These are phyloP conservation scores for Dendrobium catenatum DNA, from an alignment of 106 monocot genomes.

Conservation along the genomic window DNA sequence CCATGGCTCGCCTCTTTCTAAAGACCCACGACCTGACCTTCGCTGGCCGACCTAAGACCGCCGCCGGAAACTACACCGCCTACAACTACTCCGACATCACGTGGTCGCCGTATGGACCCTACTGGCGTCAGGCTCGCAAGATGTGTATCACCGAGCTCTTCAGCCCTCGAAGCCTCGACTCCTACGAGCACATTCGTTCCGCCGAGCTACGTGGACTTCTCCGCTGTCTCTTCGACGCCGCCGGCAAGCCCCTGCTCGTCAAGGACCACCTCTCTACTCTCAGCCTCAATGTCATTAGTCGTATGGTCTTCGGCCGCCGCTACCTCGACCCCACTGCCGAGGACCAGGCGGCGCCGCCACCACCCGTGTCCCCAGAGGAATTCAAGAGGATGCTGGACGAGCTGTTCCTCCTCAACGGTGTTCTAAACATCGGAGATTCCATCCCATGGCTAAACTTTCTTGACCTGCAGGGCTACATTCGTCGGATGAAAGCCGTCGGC, in stretches of 20 bases:
- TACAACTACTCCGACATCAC: conserved; percentile 35
- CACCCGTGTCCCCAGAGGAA: conserved; percentile 44
- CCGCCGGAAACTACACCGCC: conserved; percentile 41
- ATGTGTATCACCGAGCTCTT: conserved; percentile 41
- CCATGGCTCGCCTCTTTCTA: conserved; percentile 16
- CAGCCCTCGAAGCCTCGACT: conserved; percentile 20
- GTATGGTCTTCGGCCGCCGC: conserved; percentile 78
- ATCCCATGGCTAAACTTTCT: conserved; percentile 52
- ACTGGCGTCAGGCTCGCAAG: conserved; percentile 46
- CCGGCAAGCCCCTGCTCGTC: conserved; percentile 3
- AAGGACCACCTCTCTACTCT: conserved; percentile 49
- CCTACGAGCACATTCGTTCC: conserved; percentile 27
- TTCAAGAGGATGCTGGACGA: conserved; percentile 83
- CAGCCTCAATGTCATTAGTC: conserved; percentile 50
- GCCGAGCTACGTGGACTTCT: conserved; percentile 35
- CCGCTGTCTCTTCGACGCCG: conserved; percentile 7
- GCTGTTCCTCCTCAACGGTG: conserved; percentile 64
- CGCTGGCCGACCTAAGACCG: conserved; percentile 33
- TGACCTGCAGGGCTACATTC: conserved; percentile 66
- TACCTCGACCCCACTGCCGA: conserved; percentile 26
- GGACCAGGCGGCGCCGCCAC: conserved; percentile 5
- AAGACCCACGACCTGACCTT: conserved; percentile 50
- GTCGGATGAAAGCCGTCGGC: conserved; percentile 57
- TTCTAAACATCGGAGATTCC: conserved; percentile 49
- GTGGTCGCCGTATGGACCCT: conserved; percentile 32